Percentiles rank a stretch among this genome's conserved stretches.
Conservation (phyloP, 1,284 basidiomycete genomes). For the Trichosporon asahii region DNA sequence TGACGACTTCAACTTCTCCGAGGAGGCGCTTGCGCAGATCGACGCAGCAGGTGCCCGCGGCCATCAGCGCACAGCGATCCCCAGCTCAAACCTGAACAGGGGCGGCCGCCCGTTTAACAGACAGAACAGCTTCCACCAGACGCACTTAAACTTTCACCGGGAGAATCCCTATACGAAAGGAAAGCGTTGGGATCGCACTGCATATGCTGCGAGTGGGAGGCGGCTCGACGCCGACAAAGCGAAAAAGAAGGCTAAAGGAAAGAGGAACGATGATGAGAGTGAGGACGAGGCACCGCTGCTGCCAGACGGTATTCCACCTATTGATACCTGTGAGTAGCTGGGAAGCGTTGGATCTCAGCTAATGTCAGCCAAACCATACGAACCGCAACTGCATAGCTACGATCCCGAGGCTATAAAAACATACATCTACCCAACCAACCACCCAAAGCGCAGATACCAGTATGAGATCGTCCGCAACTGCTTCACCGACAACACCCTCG, state of each 20-base stretch:
- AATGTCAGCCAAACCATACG: constrained; percentile 35
- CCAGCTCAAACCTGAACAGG: not conserved
- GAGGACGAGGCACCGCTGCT: constrained; percentile 61
- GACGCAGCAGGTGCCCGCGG: constrained; percentile 18
- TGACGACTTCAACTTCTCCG: constrained; percentile 23
- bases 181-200: constrained; percentile 82
- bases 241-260: constrained; percentile 42
- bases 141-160: constrained; percentile 46
- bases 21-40: constrained; percentile 27
- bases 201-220: constrained; percentile 71
- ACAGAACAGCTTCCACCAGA: constrained; percentile 33
- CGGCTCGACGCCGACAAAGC: constrained; percentile 52
- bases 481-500: constrained; percentile 90
- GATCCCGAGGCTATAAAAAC: constrained; percentile 75
- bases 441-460: constrained; percentile 86
- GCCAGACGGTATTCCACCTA: constrained; percentile 72
- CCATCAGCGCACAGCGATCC: not conserved
- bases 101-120: constrained; percentile 12
- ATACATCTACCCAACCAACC: constrained; percentile 91
- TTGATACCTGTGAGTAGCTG: constrained; percentile 50
- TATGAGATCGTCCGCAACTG: constrained; percentile 86
- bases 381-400: constrained; percentile 70
- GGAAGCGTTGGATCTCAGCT: not conserved
- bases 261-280: constrained; percentile 47
- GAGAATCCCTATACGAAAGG: constrained; percentile 45